Conservation (phyloP, 1,284 basidiomycete genomes). For the Amylostereum chailletii region DNA sequence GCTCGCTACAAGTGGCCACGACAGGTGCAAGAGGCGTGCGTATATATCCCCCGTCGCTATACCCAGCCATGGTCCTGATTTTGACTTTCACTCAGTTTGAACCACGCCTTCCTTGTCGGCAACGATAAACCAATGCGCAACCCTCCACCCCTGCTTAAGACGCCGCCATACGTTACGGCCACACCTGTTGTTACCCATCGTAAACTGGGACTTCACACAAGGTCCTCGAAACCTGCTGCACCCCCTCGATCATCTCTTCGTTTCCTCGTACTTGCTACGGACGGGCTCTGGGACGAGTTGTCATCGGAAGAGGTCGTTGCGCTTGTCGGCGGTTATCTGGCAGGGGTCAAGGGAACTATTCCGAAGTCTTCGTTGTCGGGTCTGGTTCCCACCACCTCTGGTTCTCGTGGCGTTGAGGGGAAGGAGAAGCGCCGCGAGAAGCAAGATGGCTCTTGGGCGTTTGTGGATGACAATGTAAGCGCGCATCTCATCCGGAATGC, state of each 20-base stretch:
- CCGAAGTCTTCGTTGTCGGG: conserved; percentile 46
- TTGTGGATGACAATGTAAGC: conserved; percentile 80
- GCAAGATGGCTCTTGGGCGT: conserved; percentile 60
- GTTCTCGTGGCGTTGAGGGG: conserved; percentile 55
- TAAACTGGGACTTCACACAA: conserved; percentile 41
- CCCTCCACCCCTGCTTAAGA: conserved; percentile 58
- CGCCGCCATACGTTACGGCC: conserved; percentile 93
- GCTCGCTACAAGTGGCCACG: conserved; percentile 88
- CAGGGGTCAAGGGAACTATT: conserved; percentile 60
- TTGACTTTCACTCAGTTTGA: conserved; percentile 37
- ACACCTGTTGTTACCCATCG: conserved; percentile 84
- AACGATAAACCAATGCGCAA: conserved; percentile 52
- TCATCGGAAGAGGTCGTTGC: conserved; percentile 93
- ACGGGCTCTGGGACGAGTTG: conserved; percentile 93
- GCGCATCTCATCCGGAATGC: conserved; percentile 94
- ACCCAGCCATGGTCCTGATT: neutral
- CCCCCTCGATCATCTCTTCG: conserved; percentile 26
- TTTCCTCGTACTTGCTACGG: conserved; percentile 86
- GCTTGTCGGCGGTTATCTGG: conserved; percentile 79
- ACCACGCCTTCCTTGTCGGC: conserved; percentile 57
- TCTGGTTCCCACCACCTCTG: conserved; percentile 46
- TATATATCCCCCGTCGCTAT: conserved; percentile 8
- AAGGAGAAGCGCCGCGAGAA: conserved; percentile 37
- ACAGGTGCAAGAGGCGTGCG: conserved; percentile 67
- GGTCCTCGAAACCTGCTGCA: conserved; percentile 13